Percentiles rank a stretch among this genome's conserved stretches.
These are phyloP conservation scores for Cydonia oblonga DNA, from an alignment of 331 rosid species.

Conservation along the genomic window DNA sequence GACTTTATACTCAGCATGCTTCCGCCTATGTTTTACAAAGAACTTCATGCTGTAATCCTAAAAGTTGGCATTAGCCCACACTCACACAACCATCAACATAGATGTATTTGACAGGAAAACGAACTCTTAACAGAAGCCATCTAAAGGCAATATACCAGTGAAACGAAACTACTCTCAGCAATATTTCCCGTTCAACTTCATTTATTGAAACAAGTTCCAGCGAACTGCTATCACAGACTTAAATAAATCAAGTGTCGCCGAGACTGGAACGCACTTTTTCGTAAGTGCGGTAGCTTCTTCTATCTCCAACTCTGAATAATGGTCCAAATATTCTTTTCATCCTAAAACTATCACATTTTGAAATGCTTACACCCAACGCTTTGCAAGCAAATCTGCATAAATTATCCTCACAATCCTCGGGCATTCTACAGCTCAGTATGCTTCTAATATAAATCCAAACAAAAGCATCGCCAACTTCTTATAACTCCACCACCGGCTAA, in stretches of 20 bases:
- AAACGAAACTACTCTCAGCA: neutral
- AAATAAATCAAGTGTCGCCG: neutral
- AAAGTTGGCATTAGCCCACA: neutral
- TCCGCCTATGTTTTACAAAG: neutral
- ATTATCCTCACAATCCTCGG: neutral
- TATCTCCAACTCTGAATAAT: neutral
- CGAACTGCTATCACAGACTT: neutral
- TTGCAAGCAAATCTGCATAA: neutral
- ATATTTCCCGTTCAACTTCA: neutral
- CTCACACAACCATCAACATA: neutral
- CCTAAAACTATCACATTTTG: neutral
- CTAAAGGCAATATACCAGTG: too few species aligned
- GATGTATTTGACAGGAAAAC: neutral
- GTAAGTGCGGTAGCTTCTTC: neutral
- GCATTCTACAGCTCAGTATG: neutral
- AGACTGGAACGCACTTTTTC: neutral
- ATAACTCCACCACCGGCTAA: neutral
- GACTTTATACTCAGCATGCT: neutral
- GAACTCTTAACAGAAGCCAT: neutral
- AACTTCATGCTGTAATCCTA: neutral
- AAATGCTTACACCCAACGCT: neutral
- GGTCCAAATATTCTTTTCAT: neutral
- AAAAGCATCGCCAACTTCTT: too few species aligned
- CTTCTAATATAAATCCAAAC: neutral
- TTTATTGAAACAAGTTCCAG: neutral